Conservation (phyloP, 495 filamentous ascomycete species). For the Aspergillus incahuasiensis region DNA sequence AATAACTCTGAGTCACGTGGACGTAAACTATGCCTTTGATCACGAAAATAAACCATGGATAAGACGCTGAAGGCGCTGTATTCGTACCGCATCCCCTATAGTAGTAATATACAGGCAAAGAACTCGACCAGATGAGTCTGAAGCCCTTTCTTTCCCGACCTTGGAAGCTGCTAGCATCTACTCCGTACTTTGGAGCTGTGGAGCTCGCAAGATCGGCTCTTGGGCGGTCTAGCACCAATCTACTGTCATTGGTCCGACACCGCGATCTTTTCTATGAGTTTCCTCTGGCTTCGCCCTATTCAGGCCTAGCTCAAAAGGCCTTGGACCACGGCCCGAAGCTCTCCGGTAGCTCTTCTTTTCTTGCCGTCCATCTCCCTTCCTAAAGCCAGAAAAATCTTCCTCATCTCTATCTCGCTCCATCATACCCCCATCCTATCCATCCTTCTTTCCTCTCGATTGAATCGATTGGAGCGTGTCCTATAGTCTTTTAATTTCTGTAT, state of each 20-base stretch:
- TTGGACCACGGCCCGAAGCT: constrained; percentile 42
- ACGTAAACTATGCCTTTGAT: not conserved
- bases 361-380: constrained; percentile 26
- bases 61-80: no score
- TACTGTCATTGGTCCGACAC: constrained; percentile 2
- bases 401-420: constrained; percentile 27
- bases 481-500: constrained; percentile 34
- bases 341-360: constrained; percentile 37
- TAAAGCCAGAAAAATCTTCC: constrained; percentile 22
- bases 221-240: not conserved
- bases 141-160: not conserved
- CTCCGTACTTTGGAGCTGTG: not conserved
- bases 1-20: not conserved
- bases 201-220: not conserved
- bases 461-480: constrained; percentile 31
- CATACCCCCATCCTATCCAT: constrained; percentile 29
- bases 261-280: constrained; percentile 18
- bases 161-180: not conserved
- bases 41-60: not conserved
- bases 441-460: constrained; percentile 37
- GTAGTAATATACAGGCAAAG: no score
- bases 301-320: constrained; percentile 7
- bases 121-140: not conserved
- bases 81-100: no score
- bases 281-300: constrained; percentile 23